phyloP scores from a whole-genome alignment of 805 yeast genomes.

The Pichia nanzhaoensis region DNA sequence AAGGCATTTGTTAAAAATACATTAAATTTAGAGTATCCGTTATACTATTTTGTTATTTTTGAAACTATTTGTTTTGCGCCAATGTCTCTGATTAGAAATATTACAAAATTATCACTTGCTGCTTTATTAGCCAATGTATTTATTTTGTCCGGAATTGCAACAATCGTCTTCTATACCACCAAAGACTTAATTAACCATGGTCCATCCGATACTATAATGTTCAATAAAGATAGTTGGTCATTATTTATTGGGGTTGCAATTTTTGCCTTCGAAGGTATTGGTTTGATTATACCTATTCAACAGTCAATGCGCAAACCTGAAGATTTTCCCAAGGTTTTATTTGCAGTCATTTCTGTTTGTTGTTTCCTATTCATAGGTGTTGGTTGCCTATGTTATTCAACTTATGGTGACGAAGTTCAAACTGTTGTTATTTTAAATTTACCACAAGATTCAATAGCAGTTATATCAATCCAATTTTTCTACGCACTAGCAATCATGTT shows the following conservation, averaged over 20 bases:
- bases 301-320: constrained; percentile 75
- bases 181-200: constrained; percentile 40
- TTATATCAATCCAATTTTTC: constrained; percentile 59
- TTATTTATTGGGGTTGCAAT: constrained; percentile 78
- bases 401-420: constrained; percentile 57
- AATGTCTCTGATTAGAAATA: constrained; percentile 65
- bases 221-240: constrained; percentile 57
- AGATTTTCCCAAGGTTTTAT: constrained; percentile 60
- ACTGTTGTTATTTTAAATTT: constrained; percentile 68
- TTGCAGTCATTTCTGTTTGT: constrained; percentile 55
- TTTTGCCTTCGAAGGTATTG: constrained; percentile 86
- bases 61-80: constrained; percentile 61
- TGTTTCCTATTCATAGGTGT: constrained; percentile 54
- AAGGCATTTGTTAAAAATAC: constrained; percentile 54
- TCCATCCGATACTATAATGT: constrained; percentile 40
- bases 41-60: constrained; percentile 41
- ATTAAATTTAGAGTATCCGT: constrained; percentile 34
- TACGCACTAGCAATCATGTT: constrained; percentile 69
- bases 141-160: constrained; percentile 57
- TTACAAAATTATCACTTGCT: constrained; percentile 65
- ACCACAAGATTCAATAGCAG: constrained; percentile 59
- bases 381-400: constrained; percentile 63
- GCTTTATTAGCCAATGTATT: constrained; percentile 68
- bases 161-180: constrained; percentile 52
- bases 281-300: constrained; percentile 73